These are phyloP conservation scores for Salix udensis DNA, from an alignment of 345 rosid species.

Conservation along the genomic window DNA sequence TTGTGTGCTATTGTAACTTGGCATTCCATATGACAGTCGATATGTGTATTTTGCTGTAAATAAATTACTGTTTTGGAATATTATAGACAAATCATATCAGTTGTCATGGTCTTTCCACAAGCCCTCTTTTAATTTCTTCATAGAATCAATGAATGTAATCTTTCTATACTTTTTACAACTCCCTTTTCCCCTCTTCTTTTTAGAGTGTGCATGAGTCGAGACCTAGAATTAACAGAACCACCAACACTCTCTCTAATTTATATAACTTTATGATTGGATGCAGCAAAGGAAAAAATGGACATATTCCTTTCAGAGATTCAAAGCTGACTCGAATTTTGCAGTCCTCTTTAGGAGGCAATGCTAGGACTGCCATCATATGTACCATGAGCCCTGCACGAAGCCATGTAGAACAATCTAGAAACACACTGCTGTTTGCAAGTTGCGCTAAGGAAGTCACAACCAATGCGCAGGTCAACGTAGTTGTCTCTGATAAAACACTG, in stretches of 20 bases:
- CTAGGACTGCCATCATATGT: conserved; percentile 87
- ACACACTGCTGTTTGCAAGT: conserved; percentile 87
- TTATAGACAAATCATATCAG: not conserved
- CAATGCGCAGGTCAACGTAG: conserved; percentile 82
- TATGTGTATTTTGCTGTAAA: not conserved
- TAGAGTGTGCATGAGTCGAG: not conserved
- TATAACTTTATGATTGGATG: conserved; percentile 29
- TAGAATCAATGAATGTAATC: not conserved
- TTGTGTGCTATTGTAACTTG: not conserved
- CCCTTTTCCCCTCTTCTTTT: not conserved
- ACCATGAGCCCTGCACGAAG: conserved; percentile 90
- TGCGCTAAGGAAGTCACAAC: conserved; percentile 93
- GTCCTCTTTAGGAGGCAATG: conserved; percentile 85
- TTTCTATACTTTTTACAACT: not conserved
- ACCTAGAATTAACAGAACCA: not conserved
- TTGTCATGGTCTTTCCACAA: not conserved
- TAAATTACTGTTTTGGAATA: not conserved
- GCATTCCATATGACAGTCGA: not conserved
- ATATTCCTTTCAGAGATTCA: conserved; percentile 89
- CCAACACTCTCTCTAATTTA: conserved; percentile 6
- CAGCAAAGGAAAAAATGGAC: conserved; percentile 94
- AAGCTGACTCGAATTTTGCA: conserved; percentile 93
- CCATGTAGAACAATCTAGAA: conserved; percentile 93
- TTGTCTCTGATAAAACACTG: conserved; percentile 81
- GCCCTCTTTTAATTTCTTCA: not conserved